Evolutionary conservation across 2,329 filamentous ascomycete species (phyloP).

Genomic region (Truncatella angustata): DNA sequence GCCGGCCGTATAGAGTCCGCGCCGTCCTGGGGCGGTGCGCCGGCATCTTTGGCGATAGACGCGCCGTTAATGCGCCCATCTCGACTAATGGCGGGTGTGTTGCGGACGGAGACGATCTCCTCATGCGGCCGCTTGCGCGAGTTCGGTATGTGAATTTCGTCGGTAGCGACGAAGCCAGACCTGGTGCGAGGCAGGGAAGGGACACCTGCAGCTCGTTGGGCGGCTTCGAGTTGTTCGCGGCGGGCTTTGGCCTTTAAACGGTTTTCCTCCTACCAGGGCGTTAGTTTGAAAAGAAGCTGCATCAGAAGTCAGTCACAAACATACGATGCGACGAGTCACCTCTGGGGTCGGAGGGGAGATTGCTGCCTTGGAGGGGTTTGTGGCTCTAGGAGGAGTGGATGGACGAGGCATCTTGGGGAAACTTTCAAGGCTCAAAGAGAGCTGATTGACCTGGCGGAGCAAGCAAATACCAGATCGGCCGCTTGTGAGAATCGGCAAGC

Average conservation of each 20-base stretch:
- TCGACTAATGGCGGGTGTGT: conserved; percentile 59
- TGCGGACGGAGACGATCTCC: conserved; percentile 52
- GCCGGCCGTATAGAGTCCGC: conserved; percentile 64
- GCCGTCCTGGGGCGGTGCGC: conserved; percentile 14
- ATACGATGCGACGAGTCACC: conserved; percentile 53
- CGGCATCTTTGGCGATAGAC: conserved; percentile 35
- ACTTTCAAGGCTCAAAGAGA: no score
- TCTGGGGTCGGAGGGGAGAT: conserved; percentile 53
- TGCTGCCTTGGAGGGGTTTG: conserved; percentile 26
- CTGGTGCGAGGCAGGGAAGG: conserved; percentile 47
- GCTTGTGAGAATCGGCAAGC: no score
- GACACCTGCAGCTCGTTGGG: conserved; percentile 46
- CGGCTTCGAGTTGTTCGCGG: conserved; percentile 69
- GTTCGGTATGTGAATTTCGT: conserved; percentile 59
- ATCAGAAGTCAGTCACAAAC: conserved; percentile 17
- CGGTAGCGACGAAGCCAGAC: conserved; percentile 70
- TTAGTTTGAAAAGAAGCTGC: conserved; percentile 11
- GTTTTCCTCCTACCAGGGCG: conserved; percentile 68
- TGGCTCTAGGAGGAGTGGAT: conserved; percentile 41
- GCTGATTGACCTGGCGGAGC: no score
- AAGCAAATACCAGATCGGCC: no score
- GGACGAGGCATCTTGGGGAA: conserved; percentile 47
- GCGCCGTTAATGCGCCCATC: conserved; percentile 58
- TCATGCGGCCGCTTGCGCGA: conserved; percentile 68
- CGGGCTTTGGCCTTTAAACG: conserved; percentile 86